Evolutionary conservation across 176 grass and related monocot species (phyloP).

Genomic region (Tuctoria greenei): DNA sequence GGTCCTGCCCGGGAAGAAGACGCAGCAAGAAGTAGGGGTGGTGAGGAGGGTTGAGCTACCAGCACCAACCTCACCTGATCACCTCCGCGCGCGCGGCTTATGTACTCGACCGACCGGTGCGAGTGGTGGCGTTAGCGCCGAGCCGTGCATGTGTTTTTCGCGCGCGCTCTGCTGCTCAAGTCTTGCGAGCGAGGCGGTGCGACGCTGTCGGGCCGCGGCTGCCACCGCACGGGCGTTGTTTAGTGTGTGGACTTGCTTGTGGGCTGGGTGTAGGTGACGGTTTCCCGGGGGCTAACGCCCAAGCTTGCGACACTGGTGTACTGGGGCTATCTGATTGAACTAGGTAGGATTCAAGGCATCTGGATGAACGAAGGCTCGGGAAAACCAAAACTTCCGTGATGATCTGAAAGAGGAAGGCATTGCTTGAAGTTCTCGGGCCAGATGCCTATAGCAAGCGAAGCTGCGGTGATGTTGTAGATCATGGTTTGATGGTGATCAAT

Average conservation of each 20-base stretch:
- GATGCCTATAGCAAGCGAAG: too few species aligned
- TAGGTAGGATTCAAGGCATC: not conserved
- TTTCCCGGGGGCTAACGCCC: constrained; percentile 12
- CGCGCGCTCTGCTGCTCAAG: constrained; percentile 13
- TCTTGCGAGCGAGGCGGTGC: not conserved
- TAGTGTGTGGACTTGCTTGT: constrained; percentile 9
- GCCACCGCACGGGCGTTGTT: constrained; percentile 38
- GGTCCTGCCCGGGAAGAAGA: not conserved
- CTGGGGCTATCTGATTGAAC: constrained; percentile 18
- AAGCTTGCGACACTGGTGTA: constrained; percentile 33
- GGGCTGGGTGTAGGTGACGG: constrained; percentile 16
- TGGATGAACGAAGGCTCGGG: too few species aligned
- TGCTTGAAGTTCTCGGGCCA: too few species aligned
- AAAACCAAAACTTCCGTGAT: too few species aligned
- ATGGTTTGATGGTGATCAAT: too few species aligned
- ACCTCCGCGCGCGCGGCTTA: constrained; percentile 14
- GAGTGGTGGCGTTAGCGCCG: not conserved
- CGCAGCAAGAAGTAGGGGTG: not conserved
- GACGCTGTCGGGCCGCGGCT: constrained; percentile 3
- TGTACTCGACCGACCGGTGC: not conserved
- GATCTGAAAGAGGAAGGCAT: too few species aligned
- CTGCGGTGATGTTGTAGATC: too few species aligned
- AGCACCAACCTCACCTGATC: constrained; percentile 46
- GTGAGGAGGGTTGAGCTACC: constrained; percentile 68
- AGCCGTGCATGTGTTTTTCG: not conserved